Base-by-base conservation (phyloP, 1,284 basidiomycete genomes). In the Athelia sp. region DNA sequence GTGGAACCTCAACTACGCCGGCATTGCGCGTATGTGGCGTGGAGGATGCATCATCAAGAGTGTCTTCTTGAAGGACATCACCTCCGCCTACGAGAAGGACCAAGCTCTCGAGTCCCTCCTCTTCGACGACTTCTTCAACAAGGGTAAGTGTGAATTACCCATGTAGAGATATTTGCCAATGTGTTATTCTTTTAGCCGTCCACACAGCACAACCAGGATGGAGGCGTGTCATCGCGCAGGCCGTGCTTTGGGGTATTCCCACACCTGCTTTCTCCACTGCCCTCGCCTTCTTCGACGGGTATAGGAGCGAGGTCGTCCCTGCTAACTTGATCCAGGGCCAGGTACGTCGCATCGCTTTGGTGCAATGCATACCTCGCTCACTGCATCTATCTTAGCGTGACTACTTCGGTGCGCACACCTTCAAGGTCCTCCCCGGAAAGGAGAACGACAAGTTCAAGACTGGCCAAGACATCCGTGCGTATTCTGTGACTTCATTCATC, bases 21-120 rank as follows among this genome's bases (percentile, higher is more conserved):
- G 94, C 56, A 98, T 99, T 67, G 97, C 97, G 46, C 85, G 82
- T 59, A 99, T 99, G 93, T 99, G 97, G 97, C 93, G 96, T 64
- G 97, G 97, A 59, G 97, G 97, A 58, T 99, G 97, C 73, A 99
- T 99, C 72, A 99, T 99, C 82, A 93, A 94, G 87, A 89, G 85
- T 61, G 94, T 98, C 65, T 98, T 98, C 87, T 79, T 98, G 52
- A 80, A 83, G 57, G 94, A 98, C 68, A 97, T 98, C 72, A 90
- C 95, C 56, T 68, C 82, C 45, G 96, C 97, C 24, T 99, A 95
- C 79, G 76, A 84, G 68, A 94, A 96, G 80, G 88, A 90, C 66
- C 66, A 76, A 43, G 65, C 92, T 29, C 79, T 99, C 44, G 95
- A 99, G 75, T 97, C 93, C 56, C 77, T 99, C 55, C 81, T 99